Conservation (phyloP, 78 protist species). For the Paratrimastix pyriformis region DNA sequence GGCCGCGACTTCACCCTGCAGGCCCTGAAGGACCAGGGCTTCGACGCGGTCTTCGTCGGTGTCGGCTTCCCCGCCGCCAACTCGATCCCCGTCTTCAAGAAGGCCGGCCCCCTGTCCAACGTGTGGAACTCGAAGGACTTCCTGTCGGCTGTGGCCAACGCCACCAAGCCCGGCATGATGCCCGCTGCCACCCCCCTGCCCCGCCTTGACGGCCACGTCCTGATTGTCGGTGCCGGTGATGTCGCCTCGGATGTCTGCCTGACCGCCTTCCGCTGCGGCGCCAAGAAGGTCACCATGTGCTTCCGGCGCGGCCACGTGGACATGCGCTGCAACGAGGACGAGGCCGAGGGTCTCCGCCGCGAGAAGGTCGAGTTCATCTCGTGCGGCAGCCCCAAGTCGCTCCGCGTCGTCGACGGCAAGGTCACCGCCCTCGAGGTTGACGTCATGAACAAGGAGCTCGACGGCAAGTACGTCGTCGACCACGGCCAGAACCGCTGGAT, state of each 20-base stretch:
- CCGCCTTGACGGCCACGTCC: conserved; percentile 64
- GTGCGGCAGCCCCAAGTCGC: conserved; percentile 46
- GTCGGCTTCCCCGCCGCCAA: conserved; percentile 71
- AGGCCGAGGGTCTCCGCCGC: conserved; percentile 59
- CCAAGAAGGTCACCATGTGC: conserved; percentile 62
- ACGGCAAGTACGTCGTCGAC: conserved; percentile 63
- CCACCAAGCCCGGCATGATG: conserved; percentile 73
- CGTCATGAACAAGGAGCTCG: conserved; percentile 58
- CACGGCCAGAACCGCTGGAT: conserved; percentile 57
- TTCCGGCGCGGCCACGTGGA: conserved; percentile 71
- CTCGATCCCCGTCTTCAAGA: conserved; percentile 33
- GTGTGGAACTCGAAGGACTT: conserved; percentile 51
- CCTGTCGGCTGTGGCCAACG: conserved; percentile 59
- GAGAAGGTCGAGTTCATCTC: conserved; percentile 76
- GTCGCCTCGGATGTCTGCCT: conserved; percentile 93
- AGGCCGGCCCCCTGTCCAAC: background rate
- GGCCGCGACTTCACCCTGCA: conserved; percentile 57
- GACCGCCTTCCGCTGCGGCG: conserved; percentile 85
- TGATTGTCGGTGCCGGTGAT: conserved; percentile 95
- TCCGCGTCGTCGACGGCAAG: conserved; percentile 36
- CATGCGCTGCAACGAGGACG: conserved; percentile 82
- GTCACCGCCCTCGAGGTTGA: conserved; percentile 56
- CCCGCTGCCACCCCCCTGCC: conserved; percentile 62
- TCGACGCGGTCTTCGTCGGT: conserved; percentile 76
- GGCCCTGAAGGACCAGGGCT: conserved; percentile 50